phyloP scores from a whole-genome alignment of 441 rosid species.

The Gossypium davidsonii region DNA sequence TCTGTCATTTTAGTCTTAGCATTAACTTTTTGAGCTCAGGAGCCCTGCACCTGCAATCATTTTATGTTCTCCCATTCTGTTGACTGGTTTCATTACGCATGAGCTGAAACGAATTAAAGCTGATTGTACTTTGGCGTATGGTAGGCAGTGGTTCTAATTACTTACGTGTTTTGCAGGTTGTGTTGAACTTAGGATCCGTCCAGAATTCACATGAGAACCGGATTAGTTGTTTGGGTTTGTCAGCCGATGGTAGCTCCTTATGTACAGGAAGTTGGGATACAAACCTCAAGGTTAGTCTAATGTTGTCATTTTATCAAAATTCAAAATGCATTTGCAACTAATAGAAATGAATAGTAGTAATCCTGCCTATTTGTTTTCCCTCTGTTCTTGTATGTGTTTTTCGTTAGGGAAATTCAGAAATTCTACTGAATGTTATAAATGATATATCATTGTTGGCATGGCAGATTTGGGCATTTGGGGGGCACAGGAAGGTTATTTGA shows the following conservation, averaged over 20 bases:
- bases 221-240: conserved; percentile 86
- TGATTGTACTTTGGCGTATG: not conserved
- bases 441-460: not conserved
- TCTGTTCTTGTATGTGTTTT: no score
- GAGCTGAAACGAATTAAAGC: not conserved
- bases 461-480: conserved; percentile 96
- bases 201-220: conserved; percentile 69
- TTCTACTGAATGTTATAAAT: not conserved
- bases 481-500: conserved; percentile 57
- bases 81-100: not conserved
- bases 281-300: conserved; percentile 72
- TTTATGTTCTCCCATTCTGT: not conserved
- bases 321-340: conserved; percentile 5
- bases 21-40: not conserved
- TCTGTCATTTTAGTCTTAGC: not conserved
- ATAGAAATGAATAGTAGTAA: not conserved
- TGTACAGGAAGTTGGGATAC: conserved; percentile 98
- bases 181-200: conserved; percentile 65
- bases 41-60: not conserved
- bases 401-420: not conserved
- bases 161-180: conserved; percentile 48
- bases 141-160: conserved; percentile 10
- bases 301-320: conserved; percentile 3
- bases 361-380: not conserved
- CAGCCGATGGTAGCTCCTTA: conserved; percentile 96